Conservation (phyloP, 805 yeast genomes). For the Zygosaccharomyces kombuchaensis region DNA sequence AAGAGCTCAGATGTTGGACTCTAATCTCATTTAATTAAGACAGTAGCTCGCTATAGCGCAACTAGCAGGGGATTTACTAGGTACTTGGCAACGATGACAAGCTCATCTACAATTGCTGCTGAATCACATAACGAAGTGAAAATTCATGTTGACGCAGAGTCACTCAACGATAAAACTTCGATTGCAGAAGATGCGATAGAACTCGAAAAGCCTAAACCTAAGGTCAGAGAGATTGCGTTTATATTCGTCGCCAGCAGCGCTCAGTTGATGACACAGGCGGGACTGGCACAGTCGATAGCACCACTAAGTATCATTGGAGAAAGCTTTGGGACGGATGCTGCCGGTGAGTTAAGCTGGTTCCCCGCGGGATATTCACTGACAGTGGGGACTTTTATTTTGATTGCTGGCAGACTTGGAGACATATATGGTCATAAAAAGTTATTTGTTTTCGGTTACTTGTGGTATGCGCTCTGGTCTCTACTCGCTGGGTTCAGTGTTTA, state of each 20-base stretch:
- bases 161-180: not conserved
- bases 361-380: slow-evolving; percentile 18
- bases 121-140: not conserved
- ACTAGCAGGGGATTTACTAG: too few relatives aligned
- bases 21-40: too few relatives aligned
- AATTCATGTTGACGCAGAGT: not conserved
- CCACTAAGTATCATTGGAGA: slow-evolving; percentile 18
- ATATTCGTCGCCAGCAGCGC: slow-evolving; percentile 14
- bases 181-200: not conserved
- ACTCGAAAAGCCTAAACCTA: not conserved
- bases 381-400: slow-evolving; percentile 60
- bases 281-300: slow-evolving; percentile 18
- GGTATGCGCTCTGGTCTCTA: slow-evolving; percentile 56
- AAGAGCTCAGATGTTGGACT: too few relatives aligned
- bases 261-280: slow-evolving; percentile 22
- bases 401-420: slow-evolving; percentile 70
- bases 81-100: not conserved
- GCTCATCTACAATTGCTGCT: not conserved
- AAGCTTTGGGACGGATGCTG: slow-evolving; percentile 15
- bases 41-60: too few relatives aligned
- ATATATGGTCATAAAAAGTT: slow-evolving; percentile 55
- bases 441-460: slow-evolving; percentile 50
- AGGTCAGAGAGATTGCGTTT: slow-evolving; percentile 8
- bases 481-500: slow-evolving; percentile 49
- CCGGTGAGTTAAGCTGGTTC: slow-evolving; percentile 22